Conservation (phyloP, 2,329 filamentous ascomycete genomes). For the Alternaria sp. region DNA sequence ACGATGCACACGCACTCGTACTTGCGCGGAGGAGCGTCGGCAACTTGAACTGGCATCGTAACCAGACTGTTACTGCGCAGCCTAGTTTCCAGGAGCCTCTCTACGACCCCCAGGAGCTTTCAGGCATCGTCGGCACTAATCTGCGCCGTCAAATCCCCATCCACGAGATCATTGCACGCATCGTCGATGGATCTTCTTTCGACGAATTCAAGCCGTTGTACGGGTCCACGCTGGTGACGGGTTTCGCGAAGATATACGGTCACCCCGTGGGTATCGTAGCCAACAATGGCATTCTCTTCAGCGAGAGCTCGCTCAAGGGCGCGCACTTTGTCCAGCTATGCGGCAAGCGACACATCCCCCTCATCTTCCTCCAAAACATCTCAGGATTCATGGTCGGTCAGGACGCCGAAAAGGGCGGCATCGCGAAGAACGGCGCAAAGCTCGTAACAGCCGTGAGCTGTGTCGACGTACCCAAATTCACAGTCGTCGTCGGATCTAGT, state of each 20-base stretch:
- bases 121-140: conserved; percentile 89
- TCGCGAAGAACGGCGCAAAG: conserved; percentile 97
- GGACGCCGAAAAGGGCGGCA: conserved; percentile 90
- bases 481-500: conserved; percentile 90
- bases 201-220: conserved; percentile 94
- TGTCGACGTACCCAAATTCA: conserved; percentile 94
- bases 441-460: conserved; percentile 94
- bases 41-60: conserved; percentile 85
- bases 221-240: conserved; percentile 84
- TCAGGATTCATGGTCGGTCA: conserved; percentile 97
- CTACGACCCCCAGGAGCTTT: conserved; percentile 78
- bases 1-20: conserved; percentile 89
- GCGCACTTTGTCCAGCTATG: conserved; percentile 98
- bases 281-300: conserved; percentile 96
- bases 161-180: conserved; percentile 88
- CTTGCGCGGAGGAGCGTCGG: conserved; percentile 82
- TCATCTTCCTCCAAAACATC: conserved; percentile 96
- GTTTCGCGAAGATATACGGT: conserved; percentile 88
- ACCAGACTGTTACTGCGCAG: conserved; percentile 41
- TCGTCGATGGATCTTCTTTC: conserved; percentile 90
- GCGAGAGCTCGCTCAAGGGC: conserved; percentile 85
- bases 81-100: conserved; percentile 73
- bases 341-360: conserved; percentile 83
- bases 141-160: conserved; percentile 84
- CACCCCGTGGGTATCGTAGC: conserved; percentile 91